Evolutionary conservation across 768 basidiomycete species (phyloP).

Genomic region (Kwoniella dejecticola): DNA sequence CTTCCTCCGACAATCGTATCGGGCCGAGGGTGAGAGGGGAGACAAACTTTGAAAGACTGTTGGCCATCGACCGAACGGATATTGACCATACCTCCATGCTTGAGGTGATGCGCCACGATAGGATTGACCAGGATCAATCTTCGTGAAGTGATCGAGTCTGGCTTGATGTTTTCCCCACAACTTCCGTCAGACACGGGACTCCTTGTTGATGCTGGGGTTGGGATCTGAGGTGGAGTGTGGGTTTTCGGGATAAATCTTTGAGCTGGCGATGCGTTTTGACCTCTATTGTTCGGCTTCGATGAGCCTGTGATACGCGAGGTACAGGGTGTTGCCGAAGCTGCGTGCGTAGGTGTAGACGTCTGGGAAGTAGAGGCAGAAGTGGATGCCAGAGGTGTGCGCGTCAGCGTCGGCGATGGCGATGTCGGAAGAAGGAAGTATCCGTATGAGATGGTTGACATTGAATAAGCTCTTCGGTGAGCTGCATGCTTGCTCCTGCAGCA

Average conservation of each 20-base stretch:
- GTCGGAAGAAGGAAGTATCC: constrained; percentile 8
- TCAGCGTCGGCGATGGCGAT: background rate
- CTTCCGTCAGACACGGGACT: background rate
- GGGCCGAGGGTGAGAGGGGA: constrained; percentile 1
- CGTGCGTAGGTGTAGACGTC: no score
- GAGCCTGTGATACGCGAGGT: no score
- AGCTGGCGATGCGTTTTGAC: no score
- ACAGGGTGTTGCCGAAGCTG: no score
- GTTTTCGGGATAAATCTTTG: no score
- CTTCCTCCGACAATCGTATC: no score
- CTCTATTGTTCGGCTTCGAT: no score
- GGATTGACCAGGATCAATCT: constrained; percentile 43
- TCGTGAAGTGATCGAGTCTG: background rate
- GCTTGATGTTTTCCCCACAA: background rate
- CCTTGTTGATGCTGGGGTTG: no score
- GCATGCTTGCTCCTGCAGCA: background rate
- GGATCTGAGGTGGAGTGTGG: background rate
- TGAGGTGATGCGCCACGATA: constrained; percentile 37
- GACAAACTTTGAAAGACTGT: constrained; percentile 25
- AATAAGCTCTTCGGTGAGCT: constrained; percentile 20
- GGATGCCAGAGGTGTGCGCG: background rate
- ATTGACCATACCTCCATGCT: constrained; percentile 37
- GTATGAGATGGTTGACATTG: constrained; percentile 13
- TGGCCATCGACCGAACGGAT: constrained; percentile 32
- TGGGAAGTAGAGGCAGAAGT: background rate